These are phyloP conservation scores for Ambrosia hybrid DNA, from an alignment of 140 eudicot genomes.

Conservation along the genomic window DNA sequence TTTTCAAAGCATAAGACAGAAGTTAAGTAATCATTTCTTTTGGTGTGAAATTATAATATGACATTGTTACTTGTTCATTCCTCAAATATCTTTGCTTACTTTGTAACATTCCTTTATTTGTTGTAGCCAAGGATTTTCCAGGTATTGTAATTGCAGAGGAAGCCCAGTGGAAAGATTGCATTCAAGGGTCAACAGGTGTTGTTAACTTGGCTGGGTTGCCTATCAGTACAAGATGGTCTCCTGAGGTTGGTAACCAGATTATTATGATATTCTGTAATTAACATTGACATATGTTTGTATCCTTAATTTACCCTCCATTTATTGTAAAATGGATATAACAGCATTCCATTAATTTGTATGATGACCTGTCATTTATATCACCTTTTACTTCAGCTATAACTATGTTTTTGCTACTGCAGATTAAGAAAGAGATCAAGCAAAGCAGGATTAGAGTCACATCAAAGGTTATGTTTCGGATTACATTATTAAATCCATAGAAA, in stretches of 20 bases:
- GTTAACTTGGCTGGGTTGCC: conserved; percentile 95
- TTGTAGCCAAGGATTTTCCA: conserved; percentile 74
- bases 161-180: conserved; percentile 79
- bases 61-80: background rate
- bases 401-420: conserved; percentile 44
- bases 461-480: conserved; percentile 53
- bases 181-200: conserved; percentile 86
- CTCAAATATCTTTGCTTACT: background rate
- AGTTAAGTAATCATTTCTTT: conserved; percentile 5
- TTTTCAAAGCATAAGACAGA: background rate
- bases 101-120: background rate
- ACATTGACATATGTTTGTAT: background rate
- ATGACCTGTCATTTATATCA: background rate
- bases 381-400: conserved; percentile 1
- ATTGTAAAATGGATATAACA: background rate
- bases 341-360: conserved; percentile 11
- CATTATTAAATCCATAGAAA: conserved; percentile 11
- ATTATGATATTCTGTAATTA: background rate
- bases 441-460: conserved; percentile 92
- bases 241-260: conserved; percentile 59
- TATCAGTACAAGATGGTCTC: conserved; percentile 96
- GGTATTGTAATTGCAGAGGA: conserved; percentile 87
- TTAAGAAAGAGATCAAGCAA: conserved; percentile 86
- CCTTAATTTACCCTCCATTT: background rate
- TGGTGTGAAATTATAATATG: conserved; percentile 4